phyloP scores from a whole-genome alignment of 768 basidiomycete genomes.

The Chlorophyllum brunneum region DNA sequence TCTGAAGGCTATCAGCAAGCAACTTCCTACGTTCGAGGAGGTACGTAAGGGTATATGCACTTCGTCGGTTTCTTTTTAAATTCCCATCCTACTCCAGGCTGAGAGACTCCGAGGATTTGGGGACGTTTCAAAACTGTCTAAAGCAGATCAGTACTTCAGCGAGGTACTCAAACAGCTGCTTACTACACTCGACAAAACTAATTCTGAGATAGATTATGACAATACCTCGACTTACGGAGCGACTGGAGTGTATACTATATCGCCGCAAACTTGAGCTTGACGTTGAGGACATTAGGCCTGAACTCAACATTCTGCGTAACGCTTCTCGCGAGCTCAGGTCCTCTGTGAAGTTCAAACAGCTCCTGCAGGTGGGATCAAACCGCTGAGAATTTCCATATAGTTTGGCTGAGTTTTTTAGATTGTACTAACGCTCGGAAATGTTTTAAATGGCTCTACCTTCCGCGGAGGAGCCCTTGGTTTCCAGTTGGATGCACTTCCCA shows the following conservation, averaged over 20 bases:
- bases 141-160: slow-evolving; percentile 79
- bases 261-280: slow-evolving; percentile 79
- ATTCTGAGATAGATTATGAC: slow-evolving; percentile 56
- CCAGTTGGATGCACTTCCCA: slow-evolving; percentile 74
- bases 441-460: slow-evolving; percentile 76
- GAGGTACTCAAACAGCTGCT: slow-evolving; percentile 41
- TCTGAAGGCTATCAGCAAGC: slow-evolving; percentile 68
- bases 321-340: slow-evolving; percentile 67
- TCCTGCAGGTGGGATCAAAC: slow-evolving; percentile 52
- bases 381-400: neutral
- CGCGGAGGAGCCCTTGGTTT: slow-evolving; percentile 85
- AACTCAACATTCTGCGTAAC: slow-evolving; percentile 66
- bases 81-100: slow-evolving; percentile 33
- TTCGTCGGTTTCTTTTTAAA: neutral
- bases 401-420: slow-evolving; percentile 34
- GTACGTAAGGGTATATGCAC: slow-evolving; percentile 28
- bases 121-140: slow-evolving; percentile 70
- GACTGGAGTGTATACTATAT: slow-evolving; percentile 82
- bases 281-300: slow-evolving; percentile 79
- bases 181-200: neutral
- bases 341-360: slow-evolving; percentile 62
- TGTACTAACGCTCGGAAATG: slow-evolving; percentile 77
- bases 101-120: slow-evolving; percentile 65
- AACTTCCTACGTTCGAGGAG: slow-evolving; percentile 82
- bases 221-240: slow-evolving; percentile 70